Base-by-base conservation (phyloP, 768 basidiomycete genomes). In the Lactarius akahatsu region DNA sequence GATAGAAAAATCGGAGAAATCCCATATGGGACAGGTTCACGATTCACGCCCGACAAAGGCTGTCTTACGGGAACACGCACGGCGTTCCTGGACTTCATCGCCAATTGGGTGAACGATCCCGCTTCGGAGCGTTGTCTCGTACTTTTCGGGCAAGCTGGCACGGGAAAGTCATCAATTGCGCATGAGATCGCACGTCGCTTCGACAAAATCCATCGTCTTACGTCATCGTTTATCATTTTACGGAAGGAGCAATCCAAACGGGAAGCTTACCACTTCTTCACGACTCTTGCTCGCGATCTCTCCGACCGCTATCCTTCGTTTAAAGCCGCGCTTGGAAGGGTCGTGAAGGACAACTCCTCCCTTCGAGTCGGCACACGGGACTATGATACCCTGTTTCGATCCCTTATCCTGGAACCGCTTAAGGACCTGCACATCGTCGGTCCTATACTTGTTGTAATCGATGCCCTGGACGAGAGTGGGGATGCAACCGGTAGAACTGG, bases 391-490 rank as follows among this genome's bases (percentile, higher is more conserved):
- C 55, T 56, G 3, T 56, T 56, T 32, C 28, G 32, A 20, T 56
- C 28, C 30, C 55, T 56, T 8, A 28, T 56, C 28, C 16, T 30
- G 28, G 32, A 56, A 18, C 55, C 55, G 16, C 55, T 56, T 8
- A 30, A 28, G 30, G 55, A n/a, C 28, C 16, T 34, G 28, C 32
- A 47, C 45, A 47, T 47, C n/a, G 45, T 47, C 8, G 45, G 45
- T 4, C 45, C 45, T 23, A 23, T 47, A 11, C 32, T 56, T 15
- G 55, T 56, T 4, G 55, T 56, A 16, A 56, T 56, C 3, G 55
- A 56, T 18, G 55, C 30, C 55, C 10, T 56, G 28, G 55, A 56
- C 30, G 55, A 56, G 30, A 56, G 55, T 32, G 55, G 55, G 20
- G 28, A 32, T 32, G 38, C 40, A 2, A 43, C n/a, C 13, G 58